Evolutionary conservation across 371 early-diverging fungal genomes (phyloP).

Genomic region (Entomophthora muscae): DNA sequence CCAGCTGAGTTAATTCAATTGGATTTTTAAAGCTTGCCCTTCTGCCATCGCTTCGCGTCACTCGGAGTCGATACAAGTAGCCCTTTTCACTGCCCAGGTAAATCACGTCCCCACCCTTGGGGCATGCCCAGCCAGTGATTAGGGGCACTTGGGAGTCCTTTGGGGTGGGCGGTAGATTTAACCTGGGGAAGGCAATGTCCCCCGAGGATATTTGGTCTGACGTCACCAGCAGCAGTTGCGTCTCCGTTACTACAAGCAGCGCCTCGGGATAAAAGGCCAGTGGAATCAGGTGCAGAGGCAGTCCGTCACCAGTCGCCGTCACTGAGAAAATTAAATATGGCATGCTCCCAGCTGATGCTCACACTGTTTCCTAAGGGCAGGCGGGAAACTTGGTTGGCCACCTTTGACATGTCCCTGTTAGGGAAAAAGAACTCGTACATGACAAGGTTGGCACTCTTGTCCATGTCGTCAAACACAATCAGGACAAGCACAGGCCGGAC

Average conservation of each 20-base stretch:
- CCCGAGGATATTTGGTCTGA: not conserved
- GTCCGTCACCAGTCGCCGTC: not conserved
- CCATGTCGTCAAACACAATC: not conserved
- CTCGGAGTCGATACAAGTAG: not conserved
- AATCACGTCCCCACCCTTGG: not conserved
- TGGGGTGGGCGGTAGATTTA: not conserved
- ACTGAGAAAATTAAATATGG: not conserved
- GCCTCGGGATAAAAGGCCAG: not conserved
- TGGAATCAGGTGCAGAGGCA: not conserved
- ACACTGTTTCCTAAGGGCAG: not conserved
- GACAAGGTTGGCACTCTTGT: not conserved
- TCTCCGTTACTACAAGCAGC: not conserved
- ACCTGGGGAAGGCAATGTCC: not conserved
- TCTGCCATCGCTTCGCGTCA: not conserved
- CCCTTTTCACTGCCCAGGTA: not conserved
- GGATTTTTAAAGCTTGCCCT: no score
- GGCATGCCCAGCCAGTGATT: not conserved
- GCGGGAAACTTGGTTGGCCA: not conserved
- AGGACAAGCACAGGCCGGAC: not conserved
- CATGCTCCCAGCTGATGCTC: not conserved
- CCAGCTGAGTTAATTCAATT: not conserved
- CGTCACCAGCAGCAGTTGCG: not conserved
- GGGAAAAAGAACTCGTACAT: not conserved
- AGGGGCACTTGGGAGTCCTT: not conserved
- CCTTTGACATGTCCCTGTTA: not conserved